Evolutionary conservation across 2,329 filamentous ascomycete species (phyloP), one percentile per base, ranked within the genome.

Genomic region (Elsinoe perseae): DNA sequence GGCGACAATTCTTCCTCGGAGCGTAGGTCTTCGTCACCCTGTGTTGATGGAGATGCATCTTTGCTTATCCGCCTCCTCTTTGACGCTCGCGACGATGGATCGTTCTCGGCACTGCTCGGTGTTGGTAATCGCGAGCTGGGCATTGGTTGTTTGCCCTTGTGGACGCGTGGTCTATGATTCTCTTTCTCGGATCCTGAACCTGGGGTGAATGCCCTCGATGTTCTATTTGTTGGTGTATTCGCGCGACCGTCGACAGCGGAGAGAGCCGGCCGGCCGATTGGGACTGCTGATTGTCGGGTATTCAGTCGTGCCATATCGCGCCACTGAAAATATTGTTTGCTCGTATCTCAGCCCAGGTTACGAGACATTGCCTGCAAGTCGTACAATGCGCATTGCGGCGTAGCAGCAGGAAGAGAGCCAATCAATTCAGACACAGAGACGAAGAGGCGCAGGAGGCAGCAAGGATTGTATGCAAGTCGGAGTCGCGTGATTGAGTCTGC

Each of bases 151-250:
- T 73, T 77, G 57, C 75, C 73, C 61, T 79, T 81, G 14, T 64
- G 65, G 21, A 64, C 62, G 42, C 62, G 60, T 14, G 62, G 25
- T 9, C 36, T 14, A 16, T 63, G 66, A 21, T 67, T 67, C 3
- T 61, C 59, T 60, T 77, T 77, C 57, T 78, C 75, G 59, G 76
- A 75, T 60, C 77, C 75, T 8, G 72, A 73, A 8, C 60, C 67
- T 30, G 44, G 56, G 43, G 50, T 40, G 43, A 14, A 52, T 27
- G 42, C 57, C 46, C 16, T 46, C 3, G 25, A 30, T 18, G 36
- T 46, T 28, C 63, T 58, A 23, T 61, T 61, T 21, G 50, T 56
- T 3, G 64, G 34, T 36, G 58, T 56, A 28, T 60, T 60, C 43
- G 59, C 59, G 44, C 58, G 59, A 20, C 30, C 48, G 6, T 38